These are phyloP conservation scores for Pleurotus platypus DNA, from an alignment of 768 basidiomycete species.

Conservation along the genomic window DNA sequence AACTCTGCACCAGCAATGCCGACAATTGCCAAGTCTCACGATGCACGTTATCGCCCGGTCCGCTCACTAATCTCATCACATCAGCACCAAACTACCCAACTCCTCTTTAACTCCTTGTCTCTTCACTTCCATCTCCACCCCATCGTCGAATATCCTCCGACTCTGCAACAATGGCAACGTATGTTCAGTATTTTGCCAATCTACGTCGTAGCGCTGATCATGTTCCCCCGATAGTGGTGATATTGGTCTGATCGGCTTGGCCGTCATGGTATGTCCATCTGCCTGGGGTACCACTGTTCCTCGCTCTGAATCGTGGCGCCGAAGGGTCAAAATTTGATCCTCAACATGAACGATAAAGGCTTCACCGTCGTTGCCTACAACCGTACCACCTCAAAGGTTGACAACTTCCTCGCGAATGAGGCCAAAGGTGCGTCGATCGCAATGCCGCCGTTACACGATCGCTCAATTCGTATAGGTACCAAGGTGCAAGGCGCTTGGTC, in stretches of 20 bases:
- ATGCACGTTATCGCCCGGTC: conserved; percentile 18
- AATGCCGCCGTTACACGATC: conserved; percentile 7
- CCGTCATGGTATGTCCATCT: conserved; percentile 81
- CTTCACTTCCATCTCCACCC: conserved; percentile 19
- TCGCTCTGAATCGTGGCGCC: conserved; percentile 1
- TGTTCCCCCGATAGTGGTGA: conserved; percentile 64
- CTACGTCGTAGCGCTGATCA: conserved; percentile 7
- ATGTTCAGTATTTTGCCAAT: conserved; percentile 31
- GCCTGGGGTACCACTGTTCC: not conserved
- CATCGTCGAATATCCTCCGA: conserved; percentile 29
- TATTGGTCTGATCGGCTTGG: conserved; percentile 97
- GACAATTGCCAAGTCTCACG: conserved; percentile 10
- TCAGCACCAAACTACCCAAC: conserved; percentile 16
- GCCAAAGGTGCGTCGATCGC: conserved; percentile 75
- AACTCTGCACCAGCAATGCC: too few relatives aligned
- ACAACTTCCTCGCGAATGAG: conserved; percentile 92
- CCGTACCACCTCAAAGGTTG: conserved; percentile 95
- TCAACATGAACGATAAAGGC: conserved; percentile 99
- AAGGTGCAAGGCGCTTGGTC: conserved; percentile 95
- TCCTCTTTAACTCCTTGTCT: conserved; percentile 8
- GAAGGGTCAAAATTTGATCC: conserved; percentile 93
- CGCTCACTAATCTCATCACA: conserved; percentile 17
- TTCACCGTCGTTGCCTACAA: conserved; percentile 97
- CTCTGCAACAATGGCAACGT: conserved; percentile 44
- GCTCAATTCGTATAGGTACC: conserved; percentile 58